Conservation (phyloP, 176 grass and related monocot genomes). For the Lolium multiflorum region DNA sequence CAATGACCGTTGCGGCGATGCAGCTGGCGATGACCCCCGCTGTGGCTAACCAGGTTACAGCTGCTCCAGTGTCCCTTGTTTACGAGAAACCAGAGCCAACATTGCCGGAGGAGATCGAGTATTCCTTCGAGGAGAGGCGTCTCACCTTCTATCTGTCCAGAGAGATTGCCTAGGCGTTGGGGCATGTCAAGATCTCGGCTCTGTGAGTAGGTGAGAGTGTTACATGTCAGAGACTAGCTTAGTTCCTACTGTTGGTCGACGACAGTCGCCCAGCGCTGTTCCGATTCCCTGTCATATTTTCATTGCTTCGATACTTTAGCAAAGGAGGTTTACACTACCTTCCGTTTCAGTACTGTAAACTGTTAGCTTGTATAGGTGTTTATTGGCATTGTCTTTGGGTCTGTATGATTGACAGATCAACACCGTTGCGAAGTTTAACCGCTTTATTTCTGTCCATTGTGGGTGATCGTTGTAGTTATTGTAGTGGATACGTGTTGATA, state of each 20-base stretch:
- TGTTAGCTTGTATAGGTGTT: constrained; percentile 37
- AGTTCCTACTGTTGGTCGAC: constrained; percentile 39
- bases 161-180: constrained; percentile 21
- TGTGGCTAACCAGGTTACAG: constrained; percentile 41
- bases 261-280: constrained; percentile 40
- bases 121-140: constrained; percentile 85
- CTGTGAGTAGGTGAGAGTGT: constrained; percentile 20
- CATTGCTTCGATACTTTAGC: constrained; percentile 12
- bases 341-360: not conserved
- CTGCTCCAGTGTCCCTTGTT: constrained; percentile 40
- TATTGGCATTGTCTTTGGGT: not conserved
- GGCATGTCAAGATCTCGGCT: not conserved
- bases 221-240: constrained; percentile 33
- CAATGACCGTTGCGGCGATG: constrained; percentile 56
- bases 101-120: constrained; percentile 55
- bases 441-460: not conserved
- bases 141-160: constrained; percentile 56
- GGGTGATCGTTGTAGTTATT: not conserved
- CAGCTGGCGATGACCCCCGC: constrained; percentile 60
- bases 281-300: constrained; percentile 32
- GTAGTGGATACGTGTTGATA: not conserved
- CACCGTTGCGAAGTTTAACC: not conserved
- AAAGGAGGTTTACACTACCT: constrained; percentile 30
- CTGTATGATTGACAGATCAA: not conserved
- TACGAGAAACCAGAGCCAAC: constrained; percentile 36